Evolutionary conservation across 2,329 filamentous ascomycete species (phyloP).

Genomic region (Cercospora citrullina): DNA sequence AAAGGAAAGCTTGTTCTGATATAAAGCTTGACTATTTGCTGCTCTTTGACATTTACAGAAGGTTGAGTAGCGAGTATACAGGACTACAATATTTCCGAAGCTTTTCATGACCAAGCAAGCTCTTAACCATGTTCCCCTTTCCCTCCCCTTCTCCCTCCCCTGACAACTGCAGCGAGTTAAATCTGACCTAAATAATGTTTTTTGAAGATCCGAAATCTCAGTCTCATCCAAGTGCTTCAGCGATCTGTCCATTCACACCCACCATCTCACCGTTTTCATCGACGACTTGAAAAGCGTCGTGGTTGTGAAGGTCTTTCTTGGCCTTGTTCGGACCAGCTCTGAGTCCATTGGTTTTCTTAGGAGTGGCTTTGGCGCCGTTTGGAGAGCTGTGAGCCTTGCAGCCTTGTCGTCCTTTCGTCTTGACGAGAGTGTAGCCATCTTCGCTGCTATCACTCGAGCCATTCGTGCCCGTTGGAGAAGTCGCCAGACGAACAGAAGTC

Average conservation of each 20-base stretch:
- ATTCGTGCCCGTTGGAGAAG: slow-evolving; percentile 17
- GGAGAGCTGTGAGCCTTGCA: neutral
- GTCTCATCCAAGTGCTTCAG: neutral
- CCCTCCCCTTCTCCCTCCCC: too few species aligned
- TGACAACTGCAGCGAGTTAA: neutral
- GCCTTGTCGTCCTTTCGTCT: slow-evolving; percentile 12
- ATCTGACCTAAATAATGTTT: neutral
- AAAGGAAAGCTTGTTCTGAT: neutral
- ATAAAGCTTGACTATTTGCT: neutral
- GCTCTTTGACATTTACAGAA: neutral
- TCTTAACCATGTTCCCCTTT: neutral
- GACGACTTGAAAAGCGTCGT: slow-evolving; percentile 6
- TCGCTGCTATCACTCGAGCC: slow-evolving; percentile 18
- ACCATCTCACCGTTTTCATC: slow-evolving; percentile 9
- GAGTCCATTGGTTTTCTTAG: neutral
- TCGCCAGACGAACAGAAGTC: slow-evolving; percentile 12
- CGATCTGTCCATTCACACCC: neutral
- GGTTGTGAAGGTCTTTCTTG: neutral
- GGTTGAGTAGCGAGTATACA: neutral
- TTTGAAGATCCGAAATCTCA: neutral
- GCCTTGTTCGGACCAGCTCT: neutral
- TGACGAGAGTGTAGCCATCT: slow-evolving; percentile 26
- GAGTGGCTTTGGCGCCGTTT: neutral
- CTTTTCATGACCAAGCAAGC: neutral
- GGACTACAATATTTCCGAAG: neutral